Base-by-base conservation (phyloP, 2,329 filamentous ascomycete genomes). In the Colletotrichum gigasporum region DNA sequence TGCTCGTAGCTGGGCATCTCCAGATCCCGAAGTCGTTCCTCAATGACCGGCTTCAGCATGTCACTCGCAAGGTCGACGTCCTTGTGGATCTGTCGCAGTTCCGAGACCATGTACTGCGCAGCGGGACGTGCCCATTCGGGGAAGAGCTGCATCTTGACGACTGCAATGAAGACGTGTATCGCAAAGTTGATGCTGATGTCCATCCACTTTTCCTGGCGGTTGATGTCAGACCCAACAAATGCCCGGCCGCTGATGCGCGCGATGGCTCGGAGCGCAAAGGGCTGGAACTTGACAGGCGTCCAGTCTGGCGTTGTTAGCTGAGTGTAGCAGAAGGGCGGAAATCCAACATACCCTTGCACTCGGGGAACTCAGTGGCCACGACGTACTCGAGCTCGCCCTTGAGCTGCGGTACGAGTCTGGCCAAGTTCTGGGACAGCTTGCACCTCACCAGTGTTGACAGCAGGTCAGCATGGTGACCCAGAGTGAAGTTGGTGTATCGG, bases 191-290 rank as follows among this genome's bases (percentile, higher is more conserved):
- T 77, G 72, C 78, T 79, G 18, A 82, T 81, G 48, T 82, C 75
- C 75, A 87, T 80, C 85, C 85, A 88, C 61, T 80, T 76, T 67
- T 85, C 80, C 39, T 82, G 75, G 16, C 84, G 83, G 68, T 81
- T 85, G 58, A 87, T 75, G 12, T 77, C 73, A 2, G 79, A 69
- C 2, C 85, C 85, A 6, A 87, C 80, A 66, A 87, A 87, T 4
- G 83, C 79, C 18, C 81, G 77, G 1, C 85, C 84, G 24, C 83
- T 86, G 20, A 88, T 69, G 2, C 85, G 81, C 6, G 85, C 82
- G 10, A 89, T 76, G 4, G 82, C 78, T 20, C 83, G 77, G 2
- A 87, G 76, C 42, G 84, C 75, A 60, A 87, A 82, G 0, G 81
- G 80, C 35, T 85, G 83, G 68, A 87, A 79, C 67, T 80, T 82